phyloP scores from a whole-genome alignment of 345 rosid species.

The Citropsis articulata region DNA sequence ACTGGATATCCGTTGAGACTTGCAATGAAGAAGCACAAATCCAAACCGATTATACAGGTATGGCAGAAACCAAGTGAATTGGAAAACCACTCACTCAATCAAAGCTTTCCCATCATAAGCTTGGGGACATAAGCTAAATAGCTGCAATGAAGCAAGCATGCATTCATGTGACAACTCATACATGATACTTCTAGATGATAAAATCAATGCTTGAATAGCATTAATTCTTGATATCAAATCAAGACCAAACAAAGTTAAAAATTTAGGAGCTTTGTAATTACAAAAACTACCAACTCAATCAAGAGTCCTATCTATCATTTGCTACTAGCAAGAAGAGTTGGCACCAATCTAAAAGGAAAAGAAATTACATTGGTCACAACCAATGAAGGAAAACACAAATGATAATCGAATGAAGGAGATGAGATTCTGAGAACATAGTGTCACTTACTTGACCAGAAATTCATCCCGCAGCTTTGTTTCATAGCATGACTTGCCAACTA shows the following conservation, averaged over 20 bases:
- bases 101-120: conserved; percentile 1
- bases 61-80: neutral
- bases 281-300: conserved; percentile 6
- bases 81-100: neutral
- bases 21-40: neutral
- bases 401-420: conserved; percentile 10
- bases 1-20: neutral
- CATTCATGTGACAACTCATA: conserved; percentile 8
- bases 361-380: conserved; percentile 6
- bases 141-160: neutral
- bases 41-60: neutral
- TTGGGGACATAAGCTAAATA: neutral
- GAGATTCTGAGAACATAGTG: conserved; percentile 15
- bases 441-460: conserved; percentile 47
- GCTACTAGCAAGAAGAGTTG: conserved; percentile 10
- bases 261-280: conserved; percentile 1
- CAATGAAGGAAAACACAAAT: conserved; percentile 17
- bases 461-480: conserved; percentile 35
- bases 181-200: conserved; percentile 10
- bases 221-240: conserved; percentile 11
- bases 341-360: neutral
- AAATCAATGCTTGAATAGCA: conserved; percentile 9
- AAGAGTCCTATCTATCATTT: neutral
- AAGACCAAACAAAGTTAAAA: neutral
- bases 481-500: conserved; percentile 27